phyloP scores from a whole-genome alignment of 2,329 filamentous ascomycete genomes.

The Penicillium griseofulvum region DNA sequence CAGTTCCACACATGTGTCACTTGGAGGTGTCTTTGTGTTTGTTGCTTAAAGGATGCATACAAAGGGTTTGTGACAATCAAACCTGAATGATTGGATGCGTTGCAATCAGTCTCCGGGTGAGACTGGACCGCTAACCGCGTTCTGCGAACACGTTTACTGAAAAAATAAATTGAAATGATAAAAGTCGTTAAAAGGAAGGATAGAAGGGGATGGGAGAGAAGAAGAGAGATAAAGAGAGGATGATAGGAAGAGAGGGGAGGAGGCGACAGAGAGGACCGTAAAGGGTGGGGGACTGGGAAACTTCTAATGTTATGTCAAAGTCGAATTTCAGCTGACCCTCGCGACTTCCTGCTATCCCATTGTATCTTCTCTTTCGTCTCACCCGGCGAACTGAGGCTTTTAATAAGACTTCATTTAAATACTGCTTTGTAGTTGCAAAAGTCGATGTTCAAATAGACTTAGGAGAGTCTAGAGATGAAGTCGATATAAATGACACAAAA shows the following conservation, averaged over 20 bases:
- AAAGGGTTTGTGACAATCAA: background rate
- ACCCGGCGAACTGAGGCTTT: background rate
- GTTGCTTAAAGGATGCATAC: background rate
- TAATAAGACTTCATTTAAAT: no score
- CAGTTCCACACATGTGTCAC: background rate
- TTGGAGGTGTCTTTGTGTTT: background rate
- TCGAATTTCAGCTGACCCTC: background rate
- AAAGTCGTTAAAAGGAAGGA: background rate
- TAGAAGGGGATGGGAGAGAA: background rate
- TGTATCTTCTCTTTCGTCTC: background rate
- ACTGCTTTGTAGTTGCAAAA: background rate
- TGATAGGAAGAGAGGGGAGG: background rate
- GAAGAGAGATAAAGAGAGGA: background rate
- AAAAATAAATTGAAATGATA: background rate
- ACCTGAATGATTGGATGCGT: background rate
- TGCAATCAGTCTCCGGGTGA: background rate
- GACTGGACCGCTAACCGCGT: background rate
- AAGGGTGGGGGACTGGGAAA: background rate
- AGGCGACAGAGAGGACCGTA: background rate
- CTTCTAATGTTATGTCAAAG: background rate
- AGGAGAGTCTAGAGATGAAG: background rate
- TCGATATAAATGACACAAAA: background rate
- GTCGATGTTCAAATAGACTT: background rate
- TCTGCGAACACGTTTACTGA: background rate
- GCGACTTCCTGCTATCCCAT: background rate